A percentile compares a stretch with the other conserved stretches of the same genome.
Evolutionary conservation across 495 filamentous ascomycete species (phyloP).

Genomic region (Aspergillus mulundensis): DNA sequence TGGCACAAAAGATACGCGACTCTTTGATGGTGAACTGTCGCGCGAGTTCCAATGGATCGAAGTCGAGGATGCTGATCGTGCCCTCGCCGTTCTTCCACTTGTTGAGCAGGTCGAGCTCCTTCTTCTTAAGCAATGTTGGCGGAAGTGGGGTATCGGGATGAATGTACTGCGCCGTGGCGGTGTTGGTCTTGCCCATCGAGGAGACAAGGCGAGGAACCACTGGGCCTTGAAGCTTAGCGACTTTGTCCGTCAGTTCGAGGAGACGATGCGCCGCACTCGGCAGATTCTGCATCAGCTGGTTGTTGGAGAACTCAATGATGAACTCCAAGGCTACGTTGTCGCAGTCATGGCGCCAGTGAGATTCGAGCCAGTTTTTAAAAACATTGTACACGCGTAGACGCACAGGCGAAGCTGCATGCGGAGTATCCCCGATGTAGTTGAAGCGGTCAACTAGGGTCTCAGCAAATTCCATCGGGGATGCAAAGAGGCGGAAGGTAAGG

Average conservation of each 20-base stretch:
- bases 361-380: slow-evolving; percentile 96
- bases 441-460: slow-evolving; percentile 82
- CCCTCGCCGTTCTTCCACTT: slow-evolving; percentile 69
- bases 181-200: slow-evolving; percentile 82
- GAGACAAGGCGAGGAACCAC: slow-evolving; percentile 84
- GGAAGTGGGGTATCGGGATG: slow-evolving; percentile 68
- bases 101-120: slow-evolving; percentile 67
- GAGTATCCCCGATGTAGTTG: slow-evolving; percentile 79
- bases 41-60: slow-evolving; percentile 88
- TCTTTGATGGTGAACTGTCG: slow-evolving; percentile 92
- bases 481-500: slow-evolving; percentile 94
- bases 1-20: slow-evolving; percentile 88
- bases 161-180: slow-evolving; percentile 64
- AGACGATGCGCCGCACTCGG: slow-evolving; percentile 77
- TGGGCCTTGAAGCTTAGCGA: slow-evolving; percentile 68
- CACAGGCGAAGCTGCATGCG: slow-evolving; percentile 69
- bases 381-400: slow-evolving; percentile 91
- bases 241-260: slow-evolving; percentile 72
- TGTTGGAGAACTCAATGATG: slow-evolving; percentile 75
- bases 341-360: slow-evolving; percentile 81
- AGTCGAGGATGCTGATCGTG: slow-evolving; percentile 76
- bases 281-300: slow-evolving; percentile 59
- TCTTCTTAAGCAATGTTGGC: slow-evolving; percentile 64
- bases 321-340: slow-evolving; percentile 70
- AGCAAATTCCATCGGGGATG: slow-evolving; percentile 74